phyloP scores from a whole-genome alignment of 208 protist species.

The Naegleria fowleri region DNA sequence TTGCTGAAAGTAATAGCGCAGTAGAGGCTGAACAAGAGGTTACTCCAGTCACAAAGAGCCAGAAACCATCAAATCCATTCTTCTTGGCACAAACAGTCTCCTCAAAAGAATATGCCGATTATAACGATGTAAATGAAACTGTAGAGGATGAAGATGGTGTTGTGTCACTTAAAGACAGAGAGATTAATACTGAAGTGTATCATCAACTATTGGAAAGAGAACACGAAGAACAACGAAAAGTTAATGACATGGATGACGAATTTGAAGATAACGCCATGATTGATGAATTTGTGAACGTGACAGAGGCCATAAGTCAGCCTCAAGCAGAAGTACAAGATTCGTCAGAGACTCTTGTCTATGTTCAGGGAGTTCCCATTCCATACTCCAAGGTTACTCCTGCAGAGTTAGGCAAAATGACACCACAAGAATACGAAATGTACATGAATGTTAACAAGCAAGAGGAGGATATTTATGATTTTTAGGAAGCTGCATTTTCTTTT shows the following conservation, averaged over 20 bases:
- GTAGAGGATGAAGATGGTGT: neutral
- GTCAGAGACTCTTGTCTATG: neutral
- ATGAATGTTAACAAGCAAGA: neutral
- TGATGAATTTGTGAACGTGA: neutral
- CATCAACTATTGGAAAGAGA: slow-evolving; percentile 5
- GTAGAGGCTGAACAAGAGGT: neutral
- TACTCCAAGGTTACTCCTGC: neutral
- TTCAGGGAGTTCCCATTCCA: neutral
- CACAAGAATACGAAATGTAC: neutral
- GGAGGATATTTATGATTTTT: neutral
- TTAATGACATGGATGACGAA: neutral
- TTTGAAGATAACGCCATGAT: neutral
- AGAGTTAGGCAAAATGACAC: neutral
- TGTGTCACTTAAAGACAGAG: neutral
- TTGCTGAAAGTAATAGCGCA: neutral
- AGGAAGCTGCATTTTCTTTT: no score
- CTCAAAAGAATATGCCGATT: neutral
- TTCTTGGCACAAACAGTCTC: neutral
- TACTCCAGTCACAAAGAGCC: neutral
- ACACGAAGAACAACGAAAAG: neutral
- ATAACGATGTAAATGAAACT: neutral
- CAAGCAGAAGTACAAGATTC: neutral
- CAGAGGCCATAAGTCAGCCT: neutral
- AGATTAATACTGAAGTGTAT: neutral
- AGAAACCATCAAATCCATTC: neutral